phyloP scores from a whole-genome alignment of 2,329 filamentous ascomycete species.

The Diaporthe sp. region DNA sequence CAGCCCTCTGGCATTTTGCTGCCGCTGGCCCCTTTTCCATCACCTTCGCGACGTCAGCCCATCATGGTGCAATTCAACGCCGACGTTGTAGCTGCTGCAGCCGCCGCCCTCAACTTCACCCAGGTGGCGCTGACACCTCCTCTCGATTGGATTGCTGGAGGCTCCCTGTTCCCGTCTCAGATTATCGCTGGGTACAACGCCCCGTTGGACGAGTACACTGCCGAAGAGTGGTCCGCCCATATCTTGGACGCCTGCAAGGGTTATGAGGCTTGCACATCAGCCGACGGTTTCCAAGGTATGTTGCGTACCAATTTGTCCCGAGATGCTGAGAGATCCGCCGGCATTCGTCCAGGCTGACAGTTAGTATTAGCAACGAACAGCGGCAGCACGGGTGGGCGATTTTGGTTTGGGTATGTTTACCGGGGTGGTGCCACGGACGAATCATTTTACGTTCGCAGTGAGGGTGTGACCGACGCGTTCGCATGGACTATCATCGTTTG shows the following conservation, averaged over 20 bases:
- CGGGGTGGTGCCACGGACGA: conserved; percentile 35
- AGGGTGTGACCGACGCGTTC: conserved; percentile 27
- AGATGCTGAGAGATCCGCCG: neutral
- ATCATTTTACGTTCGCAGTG: conserved; percentile 35
- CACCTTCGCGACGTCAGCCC: neutral
- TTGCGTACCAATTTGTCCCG: fast-evolving
- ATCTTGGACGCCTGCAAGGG: conserved; percentile 34
- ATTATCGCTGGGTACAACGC: conserved; percentile 40
- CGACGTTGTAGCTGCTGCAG: neutral
- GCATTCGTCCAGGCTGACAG: neutral
- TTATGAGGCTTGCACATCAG: conserved; percentile 38
- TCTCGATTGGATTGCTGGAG: conserved; percentile 38
- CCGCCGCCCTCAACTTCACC: conserved; percentile 34
- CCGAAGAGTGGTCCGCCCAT: conserved; percentile 30
- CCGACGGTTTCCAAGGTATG: conserved; percentile 38
- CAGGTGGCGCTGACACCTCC: conserved; percentile 37
- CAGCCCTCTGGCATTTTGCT: neutral
- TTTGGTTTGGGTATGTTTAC: conserved; percentile 42
- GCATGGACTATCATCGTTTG: conserved; percentile 37
- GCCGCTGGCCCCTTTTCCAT: no score
- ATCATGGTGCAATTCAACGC: conserved; percentile 22
- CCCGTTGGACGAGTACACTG: conserved; percentile 28
- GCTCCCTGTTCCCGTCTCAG: conserved; percentile 34
- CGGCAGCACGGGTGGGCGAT: conserved; percentile 36
- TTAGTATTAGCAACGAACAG: conserved; percentile 27